Conservation (phyloP, 2,329 filamentous ascomycete species). For the Magnaporthiopsis rhizophila region DNA sequence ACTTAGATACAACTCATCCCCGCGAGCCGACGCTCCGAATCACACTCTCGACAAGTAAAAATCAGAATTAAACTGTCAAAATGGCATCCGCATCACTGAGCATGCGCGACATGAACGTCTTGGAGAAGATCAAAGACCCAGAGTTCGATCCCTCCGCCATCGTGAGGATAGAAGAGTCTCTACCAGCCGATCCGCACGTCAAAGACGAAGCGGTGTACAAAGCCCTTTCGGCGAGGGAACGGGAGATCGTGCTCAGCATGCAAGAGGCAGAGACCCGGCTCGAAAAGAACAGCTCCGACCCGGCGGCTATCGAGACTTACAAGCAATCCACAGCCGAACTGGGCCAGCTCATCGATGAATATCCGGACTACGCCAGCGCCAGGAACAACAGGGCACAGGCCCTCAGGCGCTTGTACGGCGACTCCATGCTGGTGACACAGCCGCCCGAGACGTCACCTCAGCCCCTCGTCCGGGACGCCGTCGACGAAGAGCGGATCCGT, state of each 20-base stretch:
- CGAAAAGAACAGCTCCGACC: conserved; percentile 15
- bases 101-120: conserved; percentile 50
- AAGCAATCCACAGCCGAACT: conserved; percentile 39
- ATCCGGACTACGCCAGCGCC: conserved; percentile 63
- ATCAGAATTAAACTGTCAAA: background rate
- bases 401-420: conserved; percentile 52
- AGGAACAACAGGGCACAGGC: conserved; percentile 70
- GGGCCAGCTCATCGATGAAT: conserved; percentile 43
- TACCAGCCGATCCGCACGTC: conserved; percentile 51
- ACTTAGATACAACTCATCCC: background rate
- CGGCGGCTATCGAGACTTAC: conserved; percentile 36
- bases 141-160: conserved; percentile 50
- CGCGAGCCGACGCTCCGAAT: too few species aligned
- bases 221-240: conserved; percentile 40
- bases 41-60: background rate
- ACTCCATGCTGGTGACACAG: conserved; percentile 42
- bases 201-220: conserved; percentile 43
- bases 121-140: conserved; percentile 60
- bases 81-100: conserved; percentile 47
- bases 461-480: conserved; percentile 28
- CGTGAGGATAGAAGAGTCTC: conserved; percentile 44
- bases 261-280: conserved; percentile 48
- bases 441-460: conserved; percentile 20
- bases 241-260: conserved; percentile 44
- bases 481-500: background rate